Conservation (phyloP, 331 rosid species). For the Rosa hybrid region DNA sequence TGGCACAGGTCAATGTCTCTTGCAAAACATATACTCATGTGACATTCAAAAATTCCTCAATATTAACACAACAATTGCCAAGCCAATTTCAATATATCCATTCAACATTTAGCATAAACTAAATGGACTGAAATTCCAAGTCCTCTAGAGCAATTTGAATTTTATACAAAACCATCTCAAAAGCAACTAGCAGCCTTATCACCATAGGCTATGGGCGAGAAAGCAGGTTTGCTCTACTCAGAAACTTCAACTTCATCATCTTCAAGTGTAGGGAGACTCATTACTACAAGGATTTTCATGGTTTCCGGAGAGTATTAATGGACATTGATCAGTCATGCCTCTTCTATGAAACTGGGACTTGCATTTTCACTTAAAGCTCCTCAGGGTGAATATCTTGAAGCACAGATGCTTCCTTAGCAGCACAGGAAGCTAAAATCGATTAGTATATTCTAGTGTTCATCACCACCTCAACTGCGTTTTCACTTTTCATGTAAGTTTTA, state of each 20-base stretch:
- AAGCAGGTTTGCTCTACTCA: background rate
- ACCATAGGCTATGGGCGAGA: background rate
- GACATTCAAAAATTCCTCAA: background rate
- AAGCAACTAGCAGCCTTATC: background rate
- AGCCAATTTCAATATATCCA: background rate
- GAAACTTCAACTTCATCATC: background rate
- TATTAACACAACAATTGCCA: background rate
- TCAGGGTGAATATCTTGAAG: constrained; percentile 76
- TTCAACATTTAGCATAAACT: background rate
- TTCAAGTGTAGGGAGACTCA: background rate
- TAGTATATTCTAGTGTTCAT: constrained; percentile 22
- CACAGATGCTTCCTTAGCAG: constrained; percentile 54
- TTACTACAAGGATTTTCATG: constrained; percentile 50
- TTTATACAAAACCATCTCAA: background rate
- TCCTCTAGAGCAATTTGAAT: background rate
- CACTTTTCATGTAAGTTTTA: constrained; percentile 7
- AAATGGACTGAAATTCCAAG: background rate
- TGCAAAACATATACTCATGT: background rate
- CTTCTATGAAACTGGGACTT: constrained; percentile 70
- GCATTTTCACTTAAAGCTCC: constrained; percentile 61
- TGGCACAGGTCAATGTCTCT: background rate
- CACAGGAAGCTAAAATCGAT: constrained; percentile 26
- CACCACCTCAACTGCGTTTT: background rate
- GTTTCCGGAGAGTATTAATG: background rate
- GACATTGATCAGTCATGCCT: constrained; percentile 83